Base-by-base conservation (phyloP, 2,329 filamentous ascomycete species). In the Nakataea oryzae region DNA sequence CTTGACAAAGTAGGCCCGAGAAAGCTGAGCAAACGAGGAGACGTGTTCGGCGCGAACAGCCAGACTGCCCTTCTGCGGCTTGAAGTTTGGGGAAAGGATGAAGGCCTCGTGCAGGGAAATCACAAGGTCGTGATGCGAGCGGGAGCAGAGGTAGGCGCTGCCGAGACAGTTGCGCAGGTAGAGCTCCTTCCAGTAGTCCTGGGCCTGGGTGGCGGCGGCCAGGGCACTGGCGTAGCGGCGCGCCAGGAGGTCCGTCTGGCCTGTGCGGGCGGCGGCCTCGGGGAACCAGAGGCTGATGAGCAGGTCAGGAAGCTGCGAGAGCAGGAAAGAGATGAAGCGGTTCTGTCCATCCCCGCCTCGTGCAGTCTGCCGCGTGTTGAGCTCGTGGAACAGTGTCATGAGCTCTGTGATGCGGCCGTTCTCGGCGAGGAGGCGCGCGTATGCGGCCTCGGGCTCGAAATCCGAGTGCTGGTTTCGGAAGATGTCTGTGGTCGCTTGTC, bases 111-210 rank as follows among this genome's bases (percentile, higher is more conserved):
- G 54, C 32, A 61, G 29, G 7, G 54, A 11, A 11, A 61, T 32
- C 14, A 54, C 60, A 3, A 47, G 30, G 24, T 28, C 32, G 13
- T 41, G 30, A 24, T 14, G 55, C 28, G 21, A 24, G 17, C 29
- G 32, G 8, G 60, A 55, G 60, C 60, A 61, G 4, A 61, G 54
- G 54, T 61, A 57, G 0, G 50, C 60, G 5, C 54, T 30, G 6
- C 60, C 60, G 14, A 61, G 60, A 2, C 50, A 61, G 60, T 61
- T 61, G 54, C 30, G 30, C 24, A 61, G 54, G 60, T 61, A 61
- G 8, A 57, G 54, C 32, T 57, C 60, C 12, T 28, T 30, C 60
- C 60, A 61, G 54, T 54, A 26, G 17, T 61, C 60, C 54, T 61
- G 54, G 3, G 54, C 50, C 7, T 61, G 29, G 5, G 14, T 24